Evolutionary conservation across 768 basidiomycete species (phyloP).

Genomic region (Trametes villosa): DNA sequence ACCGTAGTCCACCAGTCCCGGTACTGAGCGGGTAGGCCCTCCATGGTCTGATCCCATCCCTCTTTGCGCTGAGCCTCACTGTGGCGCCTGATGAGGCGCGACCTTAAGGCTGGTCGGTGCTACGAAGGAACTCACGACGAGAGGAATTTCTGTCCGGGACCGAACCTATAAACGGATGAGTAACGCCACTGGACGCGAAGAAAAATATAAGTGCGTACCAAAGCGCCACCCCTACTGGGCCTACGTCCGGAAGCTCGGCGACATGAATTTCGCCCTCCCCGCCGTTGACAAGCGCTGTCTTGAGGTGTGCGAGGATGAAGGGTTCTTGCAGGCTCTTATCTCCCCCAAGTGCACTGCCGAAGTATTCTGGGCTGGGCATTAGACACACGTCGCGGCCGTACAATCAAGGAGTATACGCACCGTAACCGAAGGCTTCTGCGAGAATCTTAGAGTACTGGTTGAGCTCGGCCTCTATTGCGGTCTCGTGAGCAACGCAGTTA

Average conservation of each 20-base stretch:
- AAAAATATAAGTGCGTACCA: constrained; percentile 7
- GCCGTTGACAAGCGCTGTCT: too few species aligned
- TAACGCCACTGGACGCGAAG: too few species aligned
- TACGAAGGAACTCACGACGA: not conserved
- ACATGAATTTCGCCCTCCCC: constrained; percentile 13
- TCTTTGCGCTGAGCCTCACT: constrained; percentile 21
- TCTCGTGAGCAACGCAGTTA: too few species aligned
- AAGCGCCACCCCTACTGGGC: constrained; percentile 6
- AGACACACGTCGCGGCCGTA: not conserved
- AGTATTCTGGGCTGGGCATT: constrained; percentile 12
- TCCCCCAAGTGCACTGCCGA: constrained; percentile 2
- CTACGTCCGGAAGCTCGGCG: constrained; percentile 7
- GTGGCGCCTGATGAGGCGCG: not conserved
- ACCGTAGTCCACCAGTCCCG: constrained; percentile 21
- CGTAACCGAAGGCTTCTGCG: constrained; percentile 10
- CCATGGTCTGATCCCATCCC: constrained; percentile 20
- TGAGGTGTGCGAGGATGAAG: constrained; percentile 12
- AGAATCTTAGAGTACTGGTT: not conserved
- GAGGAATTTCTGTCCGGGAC: constrained; percentile 18
- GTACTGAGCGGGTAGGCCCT: not conserved
- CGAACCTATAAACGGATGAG: constrained; percentile 3
- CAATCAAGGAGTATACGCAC: not conserved
- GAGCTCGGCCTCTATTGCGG: not conserved
- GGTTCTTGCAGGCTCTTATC: constrained; percentile 7
- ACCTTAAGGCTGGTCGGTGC: not conserved